A percentile compares a stretch with the other conserved stretches of the same genome.
phyloP scores from a whole-genome alignment of 2,329 filamentous ascomycete species.

The Penicillium sp. region DNA sequence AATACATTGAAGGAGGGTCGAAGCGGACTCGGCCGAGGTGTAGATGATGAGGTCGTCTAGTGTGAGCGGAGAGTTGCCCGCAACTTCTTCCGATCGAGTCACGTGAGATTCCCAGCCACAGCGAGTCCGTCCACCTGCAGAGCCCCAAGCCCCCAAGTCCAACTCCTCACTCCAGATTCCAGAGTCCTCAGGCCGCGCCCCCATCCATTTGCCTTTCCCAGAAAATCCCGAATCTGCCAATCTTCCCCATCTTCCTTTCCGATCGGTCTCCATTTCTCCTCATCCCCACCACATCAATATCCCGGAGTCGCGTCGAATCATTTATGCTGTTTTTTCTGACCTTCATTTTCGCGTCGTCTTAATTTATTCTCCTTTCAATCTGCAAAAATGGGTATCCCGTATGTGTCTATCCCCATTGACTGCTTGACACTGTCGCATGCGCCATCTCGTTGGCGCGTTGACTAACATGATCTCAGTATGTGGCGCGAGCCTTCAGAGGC shows the following conservation, averaged over 20 bases:
- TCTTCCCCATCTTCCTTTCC: slow-evolving; percentile 22
- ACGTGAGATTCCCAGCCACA: neutral
- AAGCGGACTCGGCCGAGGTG: neutral
- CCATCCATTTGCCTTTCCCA: neutral
- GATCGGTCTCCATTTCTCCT: slow-evolving; percentile 25
- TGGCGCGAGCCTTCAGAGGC: slow-evolving; percentile 57
- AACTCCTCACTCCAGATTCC: too few relatives aligned
- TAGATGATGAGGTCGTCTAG: neutral
- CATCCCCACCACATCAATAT: slow-evolving; percentile 16
- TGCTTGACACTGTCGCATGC: slow-evolving; percentile 16
- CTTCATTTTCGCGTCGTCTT: slow-evolving; percentile 11
- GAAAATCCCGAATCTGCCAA: slow-evolving; percentile 5
- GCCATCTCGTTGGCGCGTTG: slow-evolving; percentile 17
- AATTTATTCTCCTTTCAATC: slow-evolving; percentile 15
- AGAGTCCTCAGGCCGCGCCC: neutral
- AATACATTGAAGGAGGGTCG: neutral
- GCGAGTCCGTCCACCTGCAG: too few relatives aligned
- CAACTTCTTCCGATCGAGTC: neutral
- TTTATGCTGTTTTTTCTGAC: slow-evolving; percentile 12
- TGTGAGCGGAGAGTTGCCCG: slow-evolving; percentile 1
- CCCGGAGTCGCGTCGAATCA: slow-evolving; percentile 8
- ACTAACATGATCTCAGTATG: slow-evolving; percentile 47
- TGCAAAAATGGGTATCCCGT: slow-evolving; percentile 45
- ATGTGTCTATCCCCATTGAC: slow-evolving; percentile 29
- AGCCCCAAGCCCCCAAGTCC: too few relatives aligned